A percentile compares a stretch with the other conserved stretches of the same genome.
phyloP scores from a whole-genome alignment of 1,284 basidiomycete genomes.

The Ustilago tritici region DNA sequence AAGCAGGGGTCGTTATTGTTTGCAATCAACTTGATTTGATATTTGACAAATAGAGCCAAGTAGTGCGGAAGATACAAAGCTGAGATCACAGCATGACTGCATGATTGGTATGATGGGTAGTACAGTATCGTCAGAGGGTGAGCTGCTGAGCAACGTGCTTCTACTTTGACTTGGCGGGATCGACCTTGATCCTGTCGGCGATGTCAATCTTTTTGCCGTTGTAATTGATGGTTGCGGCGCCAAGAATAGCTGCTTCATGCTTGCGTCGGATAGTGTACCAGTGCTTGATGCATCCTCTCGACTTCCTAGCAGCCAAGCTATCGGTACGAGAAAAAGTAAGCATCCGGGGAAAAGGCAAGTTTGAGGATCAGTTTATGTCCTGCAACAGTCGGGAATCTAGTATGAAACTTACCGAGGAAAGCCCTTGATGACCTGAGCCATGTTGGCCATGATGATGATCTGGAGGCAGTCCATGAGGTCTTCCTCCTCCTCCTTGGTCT shows the following conservation, averaged over 20 bases:
- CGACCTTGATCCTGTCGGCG: background rate
- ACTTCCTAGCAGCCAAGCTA: background rate
- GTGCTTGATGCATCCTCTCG: background rate
- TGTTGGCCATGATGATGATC: background rate
- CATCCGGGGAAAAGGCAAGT: background rate
- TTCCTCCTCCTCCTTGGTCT: slow-evolving; percentile 32
- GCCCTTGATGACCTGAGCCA: slow-evolving; percentile 17
- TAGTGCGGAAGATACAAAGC: background rate
- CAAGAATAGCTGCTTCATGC: background rate
- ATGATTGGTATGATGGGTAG: too few species aligned
- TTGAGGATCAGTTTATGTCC: background rate
- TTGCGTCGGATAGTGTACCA: slow-evolving; percentile 4
- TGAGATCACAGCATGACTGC: too few species aligned
- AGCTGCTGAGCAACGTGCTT: too few species aligned
- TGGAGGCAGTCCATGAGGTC: slow-evolving; percentile 10
- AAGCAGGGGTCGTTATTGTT: background rate
- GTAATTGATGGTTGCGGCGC: background rate
- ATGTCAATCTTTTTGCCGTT: slow-evolving; percentile 6
- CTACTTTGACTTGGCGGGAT: background rate
- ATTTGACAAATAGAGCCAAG: background rate
- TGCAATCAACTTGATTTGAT: background rate
- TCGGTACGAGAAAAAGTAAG: background rate
- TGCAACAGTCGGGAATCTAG: background rate
- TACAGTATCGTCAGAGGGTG: too few species aligned
- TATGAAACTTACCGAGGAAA: slow-evolving; percentile 10